These are phyloP conservation scores for Fusarium acutatum DNA, from an alignment of 2,329 filamentous ascomycete species.

Conservation along the genomic window DNA sequence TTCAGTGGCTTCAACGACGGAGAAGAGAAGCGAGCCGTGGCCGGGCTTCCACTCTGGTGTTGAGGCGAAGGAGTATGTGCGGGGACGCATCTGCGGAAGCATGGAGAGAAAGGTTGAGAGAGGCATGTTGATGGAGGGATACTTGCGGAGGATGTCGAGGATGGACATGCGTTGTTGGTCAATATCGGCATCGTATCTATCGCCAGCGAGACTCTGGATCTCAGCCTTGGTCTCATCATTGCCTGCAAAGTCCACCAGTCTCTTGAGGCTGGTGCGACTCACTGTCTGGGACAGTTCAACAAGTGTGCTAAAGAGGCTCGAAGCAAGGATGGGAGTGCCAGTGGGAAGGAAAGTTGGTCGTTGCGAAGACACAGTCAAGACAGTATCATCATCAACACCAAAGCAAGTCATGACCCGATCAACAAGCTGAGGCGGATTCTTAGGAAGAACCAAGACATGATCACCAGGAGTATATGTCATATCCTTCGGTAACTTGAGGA, in stretches of 20 bases:
- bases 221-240: slow-evolving; percentile 57
- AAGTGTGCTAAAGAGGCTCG: slow-evolving; percentile 72
- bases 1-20: background rate
- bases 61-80: slow-evolving; percentile 7
- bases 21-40: slow-evolving; percentile 2
- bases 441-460: slow-evolving; percentile 76
- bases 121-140: slow-evolving; percentile 65
- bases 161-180: slow-evolving; percentile 67
- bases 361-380: slow-evolving; percentile 65
- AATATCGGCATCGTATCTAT: slow-evolving; percentile 58
- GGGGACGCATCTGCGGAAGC: slow-evolving; percentile 71
- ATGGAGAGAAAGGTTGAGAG: slow-evolving; percentile 74
- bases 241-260: slow-evolving; percentile 46
- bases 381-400: slow-evolving; percentile 72
- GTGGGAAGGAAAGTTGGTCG: slow-evolving; percentile 63
- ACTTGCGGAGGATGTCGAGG: slow-evolving; percentile 74
- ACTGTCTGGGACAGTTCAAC: slow-evolving; percentile 78
- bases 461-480: slow-evolving; percentile 76
- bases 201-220: slow-evolving; percentile 57
- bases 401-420: slow-evolving; percentile 73
- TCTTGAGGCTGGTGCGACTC: slow-evolving; percentile 64
- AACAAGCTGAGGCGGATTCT: slow-evolving; percentile 71
- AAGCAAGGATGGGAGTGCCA: slow-evolving; percentile 64
- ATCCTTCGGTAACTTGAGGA: slow-evolving; percentile 71
- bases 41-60: background rate